Evolutionary conservation across 352 stramenopile species (phyloP), one percentile per base, ranked within the genome.

Genomic region (Nothophytophthora sp.): DNA sequence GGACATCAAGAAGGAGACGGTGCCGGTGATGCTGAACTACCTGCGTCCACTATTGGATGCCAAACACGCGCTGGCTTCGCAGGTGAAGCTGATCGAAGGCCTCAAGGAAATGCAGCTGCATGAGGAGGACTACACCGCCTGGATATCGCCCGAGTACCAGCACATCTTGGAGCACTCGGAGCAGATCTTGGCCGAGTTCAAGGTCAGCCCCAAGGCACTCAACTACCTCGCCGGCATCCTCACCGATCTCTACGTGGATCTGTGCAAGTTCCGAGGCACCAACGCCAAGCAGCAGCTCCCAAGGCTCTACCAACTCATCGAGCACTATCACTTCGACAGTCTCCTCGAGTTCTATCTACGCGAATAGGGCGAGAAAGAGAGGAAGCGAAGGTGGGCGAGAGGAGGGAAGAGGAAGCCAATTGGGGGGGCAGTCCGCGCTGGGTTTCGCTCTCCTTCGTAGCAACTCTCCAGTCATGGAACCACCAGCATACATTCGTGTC

Each of bases 101-200:
- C 81, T 96, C 63, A 91, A 90, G 40, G 85, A 95, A 40, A 53
- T 95, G 18, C 76, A 90, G 38, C 80, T 89, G 59, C 82, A 95
- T 41, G 82, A 90, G 46, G 73, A 86, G 5, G 82, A 91, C 54
- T 70, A 86, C 35, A 39, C 63, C 6, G 62, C 65, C 29, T 93
- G 84, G 81, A 88, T 95, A 72, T 67, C 81, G 5, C 75, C 77
- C 7, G 86, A 96, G 58, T 96, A 94, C 50, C 75, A 88, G 49
- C 53, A 75, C 19, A 90, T 96, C 39, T 56, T 94, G 18, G 67
- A 62, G 18, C 67, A 86, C 39, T 69, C 73, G 16, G 76, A 88
- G 22, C 63, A 74, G 38, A 93, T 95, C 55, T 45, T 70, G 48
- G 64, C 51, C n/a, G 83, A 92, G 45, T 92, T 89, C 60, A 83